Evolutionary conservation across 768 basidiomycete genomes (phyloP).

Genomic region (Ephemerocybe angulata): DNA sequence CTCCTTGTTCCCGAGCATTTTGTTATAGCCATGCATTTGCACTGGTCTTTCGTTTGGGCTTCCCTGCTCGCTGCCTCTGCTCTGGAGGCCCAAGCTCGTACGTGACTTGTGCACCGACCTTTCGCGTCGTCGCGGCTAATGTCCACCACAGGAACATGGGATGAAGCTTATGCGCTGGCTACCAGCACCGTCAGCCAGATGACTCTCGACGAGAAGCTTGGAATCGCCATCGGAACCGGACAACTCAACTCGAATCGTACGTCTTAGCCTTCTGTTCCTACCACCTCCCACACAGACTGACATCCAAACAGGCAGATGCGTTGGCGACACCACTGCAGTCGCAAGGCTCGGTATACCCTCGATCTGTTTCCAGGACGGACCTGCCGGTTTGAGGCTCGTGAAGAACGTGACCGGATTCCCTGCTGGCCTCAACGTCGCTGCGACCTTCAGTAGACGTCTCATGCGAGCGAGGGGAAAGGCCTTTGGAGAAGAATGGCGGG

Average conservation of each 20-base stretch:
- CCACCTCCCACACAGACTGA: not conserved
- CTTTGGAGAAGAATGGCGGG: constrained; percentile 64
- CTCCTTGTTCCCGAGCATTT: not conserved
- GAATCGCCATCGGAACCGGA: constrained; percentile 43
- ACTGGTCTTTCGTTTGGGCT: not conserved
- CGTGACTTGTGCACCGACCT: not conserved
- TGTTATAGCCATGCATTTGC: not conserved
- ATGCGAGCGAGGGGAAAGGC: constrained; percentile 62
- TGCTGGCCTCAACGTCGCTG: constrained; percentile 51
- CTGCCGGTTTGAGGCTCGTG: constrained; percentile 40
- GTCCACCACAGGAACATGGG: constrained; percentile 53
- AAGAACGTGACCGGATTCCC: constrained; percentile 52
- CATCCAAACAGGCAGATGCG: constrained; percentile 37
- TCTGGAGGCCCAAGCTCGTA: constrained; percentile 1
- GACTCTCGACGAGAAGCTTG: constrained; percentile 45
- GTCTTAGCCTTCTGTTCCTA: constrained; percentile 4
- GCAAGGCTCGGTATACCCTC: constrained; percentile 40
- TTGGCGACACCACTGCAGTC: constrained; percentile 44
- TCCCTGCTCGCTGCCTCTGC: not conserved
- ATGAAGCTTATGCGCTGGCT: constrained; percentile 38
- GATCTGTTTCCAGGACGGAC: constrained; percentile 47
- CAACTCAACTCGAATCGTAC: constrained; percentile 36
- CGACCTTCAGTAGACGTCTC: constrained; percentile 55
- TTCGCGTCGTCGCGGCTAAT: too few species aligned
- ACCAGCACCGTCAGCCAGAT: constrained; percentile 33